These are phyloP conservation scores for Aspergillus piperis DNA, from an alignment of 2,329 filamentous ascomycete species.

Conservation along the genomic window DNA sequence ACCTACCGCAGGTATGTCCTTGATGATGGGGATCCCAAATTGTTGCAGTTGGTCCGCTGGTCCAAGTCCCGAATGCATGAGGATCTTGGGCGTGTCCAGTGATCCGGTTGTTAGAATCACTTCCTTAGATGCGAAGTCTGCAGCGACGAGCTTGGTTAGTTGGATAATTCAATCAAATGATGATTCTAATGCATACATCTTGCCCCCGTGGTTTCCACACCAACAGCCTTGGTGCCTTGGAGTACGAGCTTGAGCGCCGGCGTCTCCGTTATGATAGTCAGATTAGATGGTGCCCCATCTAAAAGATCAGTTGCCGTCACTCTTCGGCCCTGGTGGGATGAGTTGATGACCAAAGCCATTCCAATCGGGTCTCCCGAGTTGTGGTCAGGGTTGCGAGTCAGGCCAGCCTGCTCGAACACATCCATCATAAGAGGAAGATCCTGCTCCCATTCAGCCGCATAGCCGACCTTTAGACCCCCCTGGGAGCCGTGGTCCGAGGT, in stretches of 20 bases:
- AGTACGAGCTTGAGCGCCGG: conserved; percentile 53
- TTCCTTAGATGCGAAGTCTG: conserved; percentile 40
- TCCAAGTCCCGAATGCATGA: conserved; percentile 54
- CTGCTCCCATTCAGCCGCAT: conserved; percentile 52
- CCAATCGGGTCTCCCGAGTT: conserved; percentile 63
- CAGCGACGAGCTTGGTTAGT: background rate
- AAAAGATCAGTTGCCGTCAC: conserved; percentile 57
- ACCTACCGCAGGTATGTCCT: conserved; percentile 46
- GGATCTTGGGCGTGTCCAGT: conserved; percentile 44
- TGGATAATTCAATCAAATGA: background rate
- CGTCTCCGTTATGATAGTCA: conserved; percentile 54
- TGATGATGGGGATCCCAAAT: conserved; percentile 45
- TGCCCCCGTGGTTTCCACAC: conserved; percentile 47
- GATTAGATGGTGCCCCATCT: conserved; percentile 48
- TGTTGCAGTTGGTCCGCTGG: conserved; percentile 44
- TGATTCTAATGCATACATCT: conserved; percentile 36
- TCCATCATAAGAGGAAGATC: conserved; percentile 51
- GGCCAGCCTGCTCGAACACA: conserved; percentile 52
- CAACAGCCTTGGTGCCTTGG: conserved; percentile 48
- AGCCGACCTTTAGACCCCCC: conserved; percentile 54
- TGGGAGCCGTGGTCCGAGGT: conserved; percentile 50
- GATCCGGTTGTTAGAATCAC: conserved; percentile 45
- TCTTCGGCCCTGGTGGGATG: conserved; percentile 51
- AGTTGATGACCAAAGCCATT: conserved; percentile 54
- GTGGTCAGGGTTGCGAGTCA: conserved; percentile 55